Evolutionary conservation across 2,329 filamentous ascomycete genomes (phyloP).

Genomic region (Aspergillus carbonarius): DNA sequence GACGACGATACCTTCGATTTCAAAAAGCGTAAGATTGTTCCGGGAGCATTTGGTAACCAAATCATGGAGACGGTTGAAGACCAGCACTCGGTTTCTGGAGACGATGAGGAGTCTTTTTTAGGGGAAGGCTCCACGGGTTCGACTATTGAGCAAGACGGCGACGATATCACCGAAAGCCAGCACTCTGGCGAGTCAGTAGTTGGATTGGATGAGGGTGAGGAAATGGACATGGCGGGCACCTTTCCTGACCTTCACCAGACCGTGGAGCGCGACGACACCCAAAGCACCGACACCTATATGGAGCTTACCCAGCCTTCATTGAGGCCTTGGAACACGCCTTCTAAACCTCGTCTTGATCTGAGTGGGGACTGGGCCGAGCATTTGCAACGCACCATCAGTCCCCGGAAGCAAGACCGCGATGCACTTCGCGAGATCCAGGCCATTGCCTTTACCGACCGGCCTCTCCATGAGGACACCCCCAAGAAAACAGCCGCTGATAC

Average conservation of each 20-base stretch:
- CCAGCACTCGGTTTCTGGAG: constrained; percentile 37
- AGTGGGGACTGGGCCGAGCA: constrained; percentile 93
- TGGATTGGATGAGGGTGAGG: constrained; percentile 63
- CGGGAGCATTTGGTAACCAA: constrained; percentile 76
- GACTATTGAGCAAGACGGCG: constrained; percentile 60
- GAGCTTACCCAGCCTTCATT: constrained; percentile 41
- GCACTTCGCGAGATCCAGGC: constrained; percentile 67
- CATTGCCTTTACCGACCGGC: constrained; percentile 54
- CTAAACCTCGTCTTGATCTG: constrained; percentile 54
- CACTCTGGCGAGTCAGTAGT: constrained; percentile 65
- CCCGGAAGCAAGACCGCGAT: constrained; percentile 83
- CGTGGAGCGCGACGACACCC: constrained; percentile 68
- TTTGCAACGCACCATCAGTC: constrained; percentile 89
- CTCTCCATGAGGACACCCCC: constrained; percentile 36
- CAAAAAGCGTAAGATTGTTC: constrained; percentile 57
- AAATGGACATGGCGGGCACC: constrained; percentile 82
- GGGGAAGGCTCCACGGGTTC: constrained; percentile 86
- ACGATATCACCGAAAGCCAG: constrained; percentile 51
- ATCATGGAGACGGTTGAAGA: constrained; percentile 56
- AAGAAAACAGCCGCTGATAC: constrained; percentile 20
- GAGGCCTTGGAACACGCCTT: constrained; percentile 48
- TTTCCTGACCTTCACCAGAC: constrained; percentile 71
- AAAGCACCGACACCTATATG: constrained; percentile 45
- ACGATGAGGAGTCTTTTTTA: constrained; percentile 76
- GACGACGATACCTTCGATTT: constrained; percentile 61